Base-by-base conservation (phyloP, 2,329 filamentous ascomycete species). In the Hortaea sp. region DNA sequence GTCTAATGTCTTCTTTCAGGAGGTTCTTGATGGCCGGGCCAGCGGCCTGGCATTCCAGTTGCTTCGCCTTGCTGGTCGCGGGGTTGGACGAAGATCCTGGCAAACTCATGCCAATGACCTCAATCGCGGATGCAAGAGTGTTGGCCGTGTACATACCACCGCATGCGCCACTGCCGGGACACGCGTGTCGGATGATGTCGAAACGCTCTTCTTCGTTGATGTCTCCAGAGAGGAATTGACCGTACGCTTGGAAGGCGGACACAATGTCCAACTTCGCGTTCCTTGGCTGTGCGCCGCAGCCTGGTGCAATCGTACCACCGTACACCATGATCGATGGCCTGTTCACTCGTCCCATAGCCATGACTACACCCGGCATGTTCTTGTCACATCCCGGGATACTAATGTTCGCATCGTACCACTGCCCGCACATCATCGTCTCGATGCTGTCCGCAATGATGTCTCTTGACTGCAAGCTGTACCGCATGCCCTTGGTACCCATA, bases 371-470 rank as follows among this genome's bases (percentile, higher is more conserved):
- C n/a, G 88, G 88, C 92, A 98, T 97, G 72, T 98, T 98, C 81
- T 98, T 98, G 77, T 98, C 92, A 69, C 92, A 98, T 42, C 92
- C 92, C 10, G 92, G 92, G 59, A 98, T 85, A 44, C 88, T 94
- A 64, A 98, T 85, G 69, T 97, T 97, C 57, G 82, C 90, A 67
- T 98, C 92, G 65, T 98, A 97, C 88, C 89, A 97, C 70, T 98
- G 92, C 11, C 88, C 92, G 56, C 88, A 84, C 89, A 97, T 98
- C 59, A 98, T 92, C 5, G 92, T 97, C 77, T 98, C 92, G 61
- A 98, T 94, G 51, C 86, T 94, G 71, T 98, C 92, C 61, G 92
- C 92, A 59, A 98, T 98, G 61, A 98, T 79, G 68, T 98, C 92
- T 66, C 92, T 79, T 57, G 87, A 94, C 73, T 97, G 92, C 46